These are phyloP conservation scores for Diaporthe batatas DNA, from an alignment of 2,329 filamentous ascomycete species.

Conservation along the genomic window DNA sequence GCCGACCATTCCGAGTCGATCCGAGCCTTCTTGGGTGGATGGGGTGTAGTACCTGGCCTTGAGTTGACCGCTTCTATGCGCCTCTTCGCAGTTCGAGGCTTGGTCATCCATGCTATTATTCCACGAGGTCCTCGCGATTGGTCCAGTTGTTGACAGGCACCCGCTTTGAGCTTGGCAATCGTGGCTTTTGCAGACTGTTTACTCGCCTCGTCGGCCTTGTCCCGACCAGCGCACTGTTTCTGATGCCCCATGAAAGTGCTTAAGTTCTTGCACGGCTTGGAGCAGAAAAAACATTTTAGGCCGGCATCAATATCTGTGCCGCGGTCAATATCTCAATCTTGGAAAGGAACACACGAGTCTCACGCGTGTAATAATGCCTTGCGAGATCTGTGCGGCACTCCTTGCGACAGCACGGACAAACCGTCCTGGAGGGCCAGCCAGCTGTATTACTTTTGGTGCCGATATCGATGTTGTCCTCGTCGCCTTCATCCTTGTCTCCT, in stretches of 20 bases:
- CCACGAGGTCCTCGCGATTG: not conserved
- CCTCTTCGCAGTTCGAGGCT: not conserved
- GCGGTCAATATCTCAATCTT: not conserved
- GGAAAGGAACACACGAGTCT: not conserved
- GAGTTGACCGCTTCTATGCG: not conserved
- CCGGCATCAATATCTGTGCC: not conserved
- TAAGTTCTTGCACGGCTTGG: not conserved
- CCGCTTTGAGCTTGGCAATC: not conserved
- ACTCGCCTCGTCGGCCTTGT: not conserved
- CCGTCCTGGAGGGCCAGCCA: not conserved
- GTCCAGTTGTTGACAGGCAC: not conserved
- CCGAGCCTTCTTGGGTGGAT: not conserved
- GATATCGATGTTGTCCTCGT: no score
- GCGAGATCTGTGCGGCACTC: not conserved
- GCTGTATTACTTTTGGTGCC: not conserved
- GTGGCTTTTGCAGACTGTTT: not conserved
- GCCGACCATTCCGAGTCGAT: not conserved
- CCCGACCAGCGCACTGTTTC: not conserved
- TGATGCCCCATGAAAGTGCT: not conserved
- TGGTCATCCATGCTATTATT: not conserved
- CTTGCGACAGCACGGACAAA: no score
- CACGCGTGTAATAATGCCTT: not conserved
- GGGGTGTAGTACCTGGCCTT: not conserved
- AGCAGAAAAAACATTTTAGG: not conserved
- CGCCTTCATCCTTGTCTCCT: not conserved